Conservation (phyloP, 2,329 filamentous ascomycete species). For the Fusarium succisae region DNA sequence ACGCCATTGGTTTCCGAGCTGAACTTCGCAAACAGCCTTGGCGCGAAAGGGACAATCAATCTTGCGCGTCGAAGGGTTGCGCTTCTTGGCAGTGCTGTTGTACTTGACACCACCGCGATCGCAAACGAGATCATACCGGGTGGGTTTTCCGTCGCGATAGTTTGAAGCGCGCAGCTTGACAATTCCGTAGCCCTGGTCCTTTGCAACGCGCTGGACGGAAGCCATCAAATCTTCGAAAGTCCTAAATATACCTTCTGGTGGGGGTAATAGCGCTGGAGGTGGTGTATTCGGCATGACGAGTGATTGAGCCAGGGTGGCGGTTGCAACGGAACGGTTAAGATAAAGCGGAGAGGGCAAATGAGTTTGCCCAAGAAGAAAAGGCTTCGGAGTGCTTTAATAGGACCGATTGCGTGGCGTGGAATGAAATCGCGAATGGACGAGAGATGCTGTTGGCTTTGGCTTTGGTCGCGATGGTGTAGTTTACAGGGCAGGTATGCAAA, state of each 20-base stretch:
- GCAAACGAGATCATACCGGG: slow-evolving; percentile 70
- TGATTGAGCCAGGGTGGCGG: slow-evolving; percentile 48
- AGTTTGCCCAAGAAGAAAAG: slow-evolving; percentile 12
- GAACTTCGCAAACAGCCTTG: slow-evolving; percentile 71
- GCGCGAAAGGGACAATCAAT: slow-evolving; percentile 71
- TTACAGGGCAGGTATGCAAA: slow-evolving; percentile 37
- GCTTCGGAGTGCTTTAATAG: slow-evolving; percentile 14
- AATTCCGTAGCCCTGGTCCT: slow-evolving; percentile 70
- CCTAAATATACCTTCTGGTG: slow-evolving; percentile 68
- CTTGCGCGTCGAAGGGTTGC: slow-evolving; percentile 70
- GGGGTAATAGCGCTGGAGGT: slow-evolving; percentile 60
- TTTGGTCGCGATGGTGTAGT: slow-evolving; percentile 35
- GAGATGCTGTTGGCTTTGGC: slow-evolving; percentile 39
- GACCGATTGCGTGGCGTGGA: slow-evolving; percentile 11
- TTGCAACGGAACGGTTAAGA: slow-evolving; percentile 42
- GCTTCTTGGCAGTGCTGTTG: slow-evolving; percentile 71
- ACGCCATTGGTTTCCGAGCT: slow-evolving; percentile 71
- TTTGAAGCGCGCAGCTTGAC: slow-evolving; percentile 71
- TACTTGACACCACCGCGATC: slow-evolving; percentile 72
- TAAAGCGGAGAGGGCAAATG: slow-evolving; percentile 38
- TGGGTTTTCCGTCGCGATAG: slow-evolving; percentile 70
- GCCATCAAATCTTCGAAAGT: slow-evolving; percentile 68
- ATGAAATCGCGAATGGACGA: slow-evolving; percentile 33
- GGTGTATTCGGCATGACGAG: slow-evolving; percentile 59
- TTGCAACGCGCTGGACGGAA: slow-evolving; percentile 67